Conservation (phyloP, 2,329 filamentous ascomycete species). For the Aspergillus neotritici region DNA sequence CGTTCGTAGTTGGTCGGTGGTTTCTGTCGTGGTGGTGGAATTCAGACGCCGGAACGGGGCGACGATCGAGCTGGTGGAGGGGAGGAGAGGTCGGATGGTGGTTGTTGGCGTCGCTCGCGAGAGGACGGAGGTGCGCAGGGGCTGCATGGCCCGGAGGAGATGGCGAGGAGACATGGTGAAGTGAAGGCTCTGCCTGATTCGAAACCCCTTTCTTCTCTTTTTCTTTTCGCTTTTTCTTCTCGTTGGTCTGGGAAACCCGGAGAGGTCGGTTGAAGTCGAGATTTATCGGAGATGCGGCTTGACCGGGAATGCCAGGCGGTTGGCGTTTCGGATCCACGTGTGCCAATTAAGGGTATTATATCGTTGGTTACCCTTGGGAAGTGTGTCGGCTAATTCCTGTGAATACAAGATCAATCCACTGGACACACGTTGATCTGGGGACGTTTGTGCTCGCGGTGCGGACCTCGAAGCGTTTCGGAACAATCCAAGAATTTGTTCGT, state of each 20-base stretch:
- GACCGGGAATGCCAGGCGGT: background rate
- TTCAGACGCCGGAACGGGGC: slow-evolving; percentile 8
- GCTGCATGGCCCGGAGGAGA: slow-evolving; percentile 28
- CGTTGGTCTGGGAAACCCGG: background rate
- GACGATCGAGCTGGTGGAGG: slow-evolving; percentile 14
- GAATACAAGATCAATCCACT: too few relatives aligned
- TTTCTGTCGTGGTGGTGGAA: slow-evolving; percentile 10
- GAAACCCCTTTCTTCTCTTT: background rate
- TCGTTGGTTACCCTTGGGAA: too few relatives aligned
- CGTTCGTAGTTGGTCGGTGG: slow-evolving; percentile 6
- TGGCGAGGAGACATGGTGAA: slow-evolving; percentile 25
- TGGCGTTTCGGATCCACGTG: background rate
- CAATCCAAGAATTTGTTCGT: slow-evolving; percentile 26
- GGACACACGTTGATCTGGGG: slow-evolving; percentile 1
- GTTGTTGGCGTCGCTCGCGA: slow-evolving; percentile 19
- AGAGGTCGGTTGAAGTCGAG: background rate
- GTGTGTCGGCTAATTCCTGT: too few relatives aligned
- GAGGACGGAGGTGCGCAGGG: slow-evolving; percentile 24
- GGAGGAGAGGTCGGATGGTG: slow-evolving; percentile 15
- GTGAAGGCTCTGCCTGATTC: background rate
- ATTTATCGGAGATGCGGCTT: background rate
- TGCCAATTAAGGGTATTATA: background rate
- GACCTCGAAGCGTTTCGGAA: background rate
- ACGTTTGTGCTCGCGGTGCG: background rate
- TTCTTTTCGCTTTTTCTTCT: background rate